Conservation (phyloP, 306 rosid species). For the Cicer cuneatum region DNA sequence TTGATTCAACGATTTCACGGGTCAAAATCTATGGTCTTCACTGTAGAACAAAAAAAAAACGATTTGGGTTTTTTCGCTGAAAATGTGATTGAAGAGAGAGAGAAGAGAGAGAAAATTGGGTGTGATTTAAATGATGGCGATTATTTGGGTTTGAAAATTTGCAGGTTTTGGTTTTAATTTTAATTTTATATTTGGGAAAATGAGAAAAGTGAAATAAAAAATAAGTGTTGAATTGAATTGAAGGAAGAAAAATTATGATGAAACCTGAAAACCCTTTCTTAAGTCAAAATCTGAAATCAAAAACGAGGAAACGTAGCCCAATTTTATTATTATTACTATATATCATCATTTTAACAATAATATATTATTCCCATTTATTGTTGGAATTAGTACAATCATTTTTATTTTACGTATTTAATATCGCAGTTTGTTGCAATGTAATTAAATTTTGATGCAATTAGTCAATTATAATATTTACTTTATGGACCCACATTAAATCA, state of each 20-base stretch:
- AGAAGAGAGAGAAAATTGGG: constrained; percentile 13
- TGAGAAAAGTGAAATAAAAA: background rate
- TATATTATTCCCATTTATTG: no score
- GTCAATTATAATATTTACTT: no score
- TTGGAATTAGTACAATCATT: no score
- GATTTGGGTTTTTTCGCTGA: constrained; percentile 39
- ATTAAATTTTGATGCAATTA: no score
- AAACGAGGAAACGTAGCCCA: background rate
- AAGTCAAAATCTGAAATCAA: constrained; percentile 22
- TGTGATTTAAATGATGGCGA: constrained; percentile 47
- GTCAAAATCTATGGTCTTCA: constrained; percentile 42
- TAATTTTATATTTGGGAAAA: background rate
- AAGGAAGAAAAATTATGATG: background rate
- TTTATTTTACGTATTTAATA: no score
- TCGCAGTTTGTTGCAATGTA: no score
- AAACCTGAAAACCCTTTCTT: constrained; percentile 28
- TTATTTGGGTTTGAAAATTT: constrained; percentile 45
- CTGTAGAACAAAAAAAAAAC: background rate
- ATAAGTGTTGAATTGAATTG: constrained; percentile 30
- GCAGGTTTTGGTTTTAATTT: constrained; percentile 14
- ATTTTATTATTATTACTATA: no score
- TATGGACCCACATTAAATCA: no score
- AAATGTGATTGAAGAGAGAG: constrained; percentile 29
- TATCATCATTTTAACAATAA: no score
- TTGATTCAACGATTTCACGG: constrained; percentile 44